phyloP scores from a whole-genome alignment of 495 filamentous ascomycete genomes.

The Ramalina intermedia region DNA sequence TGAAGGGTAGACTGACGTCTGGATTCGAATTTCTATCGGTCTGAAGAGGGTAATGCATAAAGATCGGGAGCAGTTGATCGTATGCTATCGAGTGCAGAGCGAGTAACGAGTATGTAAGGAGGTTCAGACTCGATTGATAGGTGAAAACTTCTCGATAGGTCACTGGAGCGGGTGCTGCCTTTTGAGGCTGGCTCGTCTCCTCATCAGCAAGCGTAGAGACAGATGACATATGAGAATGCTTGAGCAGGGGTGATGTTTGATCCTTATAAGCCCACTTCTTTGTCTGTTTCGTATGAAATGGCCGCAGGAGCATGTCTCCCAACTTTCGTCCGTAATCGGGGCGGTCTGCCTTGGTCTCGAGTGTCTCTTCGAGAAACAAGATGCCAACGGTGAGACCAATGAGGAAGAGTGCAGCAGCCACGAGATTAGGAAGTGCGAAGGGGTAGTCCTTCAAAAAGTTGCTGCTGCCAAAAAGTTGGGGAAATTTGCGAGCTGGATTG shows the following conservation, averaged over 20 bases:
- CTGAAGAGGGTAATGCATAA: conserved; percentile 58
- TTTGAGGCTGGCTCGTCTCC: conserved; percentile 7
- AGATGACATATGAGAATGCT: conserved; percentile 7
- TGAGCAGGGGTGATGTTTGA: conserved; percentile 15
- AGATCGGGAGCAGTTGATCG: conserved; percentile 70
- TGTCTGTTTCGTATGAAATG: conserved; percentile 17
- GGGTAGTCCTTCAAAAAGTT: conserved; percentile 59
- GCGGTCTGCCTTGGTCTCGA: conserved; percentile 44
- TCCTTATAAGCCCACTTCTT: conserved; percentile 26
- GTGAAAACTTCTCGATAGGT: conserved; percentile 55
- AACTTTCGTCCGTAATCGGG: conserved; percentile 57
- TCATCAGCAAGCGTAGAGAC: background rate
- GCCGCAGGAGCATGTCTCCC: conserved; percentile 33
- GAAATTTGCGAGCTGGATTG: conserved; percentile 56
- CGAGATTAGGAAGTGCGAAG: conserved; percentile 69
- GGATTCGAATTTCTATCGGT: conserved; percentile 37
- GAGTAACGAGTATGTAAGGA: conserved; percentile 60
- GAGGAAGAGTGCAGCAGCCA: conserved; percentile 56
- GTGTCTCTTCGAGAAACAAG: conserved; percentile 67
- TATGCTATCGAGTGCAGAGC: conserved; percentile 64
- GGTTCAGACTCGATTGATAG: conserved; percentile 58
- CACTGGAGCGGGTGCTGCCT: conserved; percentile 21
- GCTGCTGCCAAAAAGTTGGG: conserved; percentile 48
- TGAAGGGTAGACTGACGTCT: conserved; percentile 50
- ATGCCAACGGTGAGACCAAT: conserved; percentile 55